Evolutionary conservation across 805 yeast genomes (phyloP), one percentile per base, ranked within the genome.

Genomic region (Metschnikowia kofuensis): DNA sequence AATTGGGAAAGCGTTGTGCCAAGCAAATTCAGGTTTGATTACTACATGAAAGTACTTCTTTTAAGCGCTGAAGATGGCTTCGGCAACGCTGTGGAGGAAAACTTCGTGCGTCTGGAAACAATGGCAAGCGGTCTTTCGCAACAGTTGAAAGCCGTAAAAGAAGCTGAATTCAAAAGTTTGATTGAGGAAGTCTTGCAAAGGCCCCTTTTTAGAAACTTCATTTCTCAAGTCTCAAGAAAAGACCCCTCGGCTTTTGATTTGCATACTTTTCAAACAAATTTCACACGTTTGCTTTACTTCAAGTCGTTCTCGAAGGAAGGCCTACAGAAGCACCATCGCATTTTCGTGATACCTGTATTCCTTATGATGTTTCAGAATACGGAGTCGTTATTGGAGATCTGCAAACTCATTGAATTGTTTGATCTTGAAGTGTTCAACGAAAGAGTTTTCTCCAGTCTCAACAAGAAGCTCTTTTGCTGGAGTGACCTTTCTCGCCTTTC

Each of bases 1-100:
- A 59, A 58, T 9, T 74, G 78, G 78, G 71, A 69, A 14, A 65
- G 70, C 2, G 65, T 62, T 40, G 58, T 68, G 27, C 65, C 74
- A 1, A 55, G 53, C 1, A 49, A 52, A 26, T 46, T 61, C 39
- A 51, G 69, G 10, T 70, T 54, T 50, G 61, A 63, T 29, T 68
- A 66, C 38, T 68, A 65, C 49, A 46, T 59, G 44, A 58, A 59
- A 21, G 47, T 70, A 2, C 58, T 73, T 34, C 44, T 55, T 8
- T 40, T 47, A 30, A 53, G 58, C 31, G 54, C 53, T 29, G 51
- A 56, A n/a, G 44, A 52, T 10, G 58, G 52, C 14, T 49, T 57
- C 9, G 50, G 56, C 2, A 52, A 57, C 4, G 55, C 53, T 16
- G 52, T 62, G 14, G 53, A 53, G 6, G 52, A 56, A 3, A 59